A percentile compares a stretch with the other conserved stretches of the same genome.
phyloP scores from a whole-genome alignment of 768 basidiomycete genomes.

The Podaxis pistillaris region DNA sequence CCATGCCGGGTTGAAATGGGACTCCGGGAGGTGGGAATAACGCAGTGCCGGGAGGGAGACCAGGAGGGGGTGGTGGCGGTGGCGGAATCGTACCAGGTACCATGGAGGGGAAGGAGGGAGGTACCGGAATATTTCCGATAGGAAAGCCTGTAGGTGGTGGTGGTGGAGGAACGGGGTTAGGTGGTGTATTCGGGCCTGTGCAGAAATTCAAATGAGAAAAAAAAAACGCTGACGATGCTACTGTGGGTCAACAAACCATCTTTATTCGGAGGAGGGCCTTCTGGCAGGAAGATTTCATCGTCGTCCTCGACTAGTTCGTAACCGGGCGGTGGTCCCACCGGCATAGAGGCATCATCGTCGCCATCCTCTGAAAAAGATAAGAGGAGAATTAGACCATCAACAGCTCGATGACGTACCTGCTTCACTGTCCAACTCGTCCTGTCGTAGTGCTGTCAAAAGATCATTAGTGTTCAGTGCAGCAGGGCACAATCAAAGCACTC shows the following conservation, averaged over 20 bases:
- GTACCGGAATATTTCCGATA: conserved; percentile 25
- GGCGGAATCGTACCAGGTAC: conserved; percentile 5
- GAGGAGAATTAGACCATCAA: not conserved
- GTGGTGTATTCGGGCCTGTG: not conserved
- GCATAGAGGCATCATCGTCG: conserved; percentile 68
- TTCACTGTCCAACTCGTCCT: conserved; percentile 64
- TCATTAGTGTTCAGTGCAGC: not conserved
- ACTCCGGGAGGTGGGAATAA: conserved; percentile 13
- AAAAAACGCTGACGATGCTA: not conserved
- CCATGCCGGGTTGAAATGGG: conserved; percentile 6
- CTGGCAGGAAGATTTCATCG: conserved; percentile 89
- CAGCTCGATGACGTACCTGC: conserved; percentile 32
- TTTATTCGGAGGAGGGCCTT: conserved; percentile 61
- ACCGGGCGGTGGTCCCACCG: conserved; percentile 62
- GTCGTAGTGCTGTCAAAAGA: conserved; percentile 45
- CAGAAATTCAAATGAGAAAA: not conserved
- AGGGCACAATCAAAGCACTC: conserved; percentile 29
- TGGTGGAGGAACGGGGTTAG: conserved; percentile 27
- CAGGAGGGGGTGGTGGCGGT: conserved; percentile 17
- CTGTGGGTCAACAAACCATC: conserved; percentile 15
- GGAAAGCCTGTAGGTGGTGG: conserved; percentile 28
- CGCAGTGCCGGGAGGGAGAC: conserved; percentile 10
- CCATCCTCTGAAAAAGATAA: conserved; percentile 21
- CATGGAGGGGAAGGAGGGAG: conserved; percentile 20
- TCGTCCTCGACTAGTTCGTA: conserved; percentile 55